phyloP scores from a whole-genome alignment of 164 flowering plant species.

The Umbellularia californica region DNA sequence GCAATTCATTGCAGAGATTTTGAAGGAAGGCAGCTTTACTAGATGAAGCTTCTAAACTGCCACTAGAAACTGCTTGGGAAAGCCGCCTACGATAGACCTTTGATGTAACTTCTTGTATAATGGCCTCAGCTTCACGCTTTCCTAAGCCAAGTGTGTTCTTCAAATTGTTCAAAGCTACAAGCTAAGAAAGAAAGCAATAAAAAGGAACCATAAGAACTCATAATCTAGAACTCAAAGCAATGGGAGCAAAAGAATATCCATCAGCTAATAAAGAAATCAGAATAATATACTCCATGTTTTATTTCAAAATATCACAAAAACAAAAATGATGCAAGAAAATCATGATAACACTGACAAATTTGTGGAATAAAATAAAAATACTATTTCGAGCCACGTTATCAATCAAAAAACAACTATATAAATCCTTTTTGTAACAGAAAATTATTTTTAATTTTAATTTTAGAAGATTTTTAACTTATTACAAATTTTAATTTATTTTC shows the following conservation, averaged over 20 bases:
- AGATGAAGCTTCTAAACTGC: slow-evolving; percentile 68
- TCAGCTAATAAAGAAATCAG: neutral
- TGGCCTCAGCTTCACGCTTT: slow-evolving; percentile 73
- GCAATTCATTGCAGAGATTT: slow-evolving; percentile 77
- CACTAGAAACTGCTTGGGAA: slow-evolving; percentile 64
- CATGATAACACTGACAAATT: too few species aligned
- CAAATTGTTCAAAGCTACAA: slow-evolving; percentile 71
- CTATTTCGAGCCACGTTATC: too few species aligned
- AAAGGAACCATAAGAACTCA: neutral
- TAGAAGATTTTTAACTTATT: too few species aligned
- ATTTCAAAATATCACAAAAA: too few species aligned
- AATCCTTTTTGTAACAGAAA: too few species aligned
- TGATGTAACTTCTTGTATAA: slow-evolving; percentile 66
- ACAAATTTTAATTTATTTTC: too few species aligned
- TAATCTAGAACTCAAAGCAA: neutral
- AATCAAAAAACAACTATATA: too few species aligned
- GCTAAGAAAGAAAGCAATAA: slow-evolving; percentile 28
- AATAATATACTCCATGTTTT: too few species aligned
- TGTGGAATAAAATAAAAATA: too few species aligned
- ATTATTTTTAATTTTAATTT: too few species aligned
- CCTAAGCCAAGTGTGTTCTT: slow-evolving; percentile 92
- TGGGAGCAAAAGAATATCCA: neutral
- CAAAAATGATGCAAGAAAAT: too few species aligned
- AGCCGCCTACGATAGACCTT: slow-evolving; percentile 81
- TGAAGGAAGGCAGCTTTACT: slow-evolving; percentile 97